Percentiles rank a stretch among this genome's conserved stretches.
These are phyloP conservation scores for Phytophthora foliorum DNA, from an alignment of 352 stramenopile species.

Conservation along the genomic window DNA sequence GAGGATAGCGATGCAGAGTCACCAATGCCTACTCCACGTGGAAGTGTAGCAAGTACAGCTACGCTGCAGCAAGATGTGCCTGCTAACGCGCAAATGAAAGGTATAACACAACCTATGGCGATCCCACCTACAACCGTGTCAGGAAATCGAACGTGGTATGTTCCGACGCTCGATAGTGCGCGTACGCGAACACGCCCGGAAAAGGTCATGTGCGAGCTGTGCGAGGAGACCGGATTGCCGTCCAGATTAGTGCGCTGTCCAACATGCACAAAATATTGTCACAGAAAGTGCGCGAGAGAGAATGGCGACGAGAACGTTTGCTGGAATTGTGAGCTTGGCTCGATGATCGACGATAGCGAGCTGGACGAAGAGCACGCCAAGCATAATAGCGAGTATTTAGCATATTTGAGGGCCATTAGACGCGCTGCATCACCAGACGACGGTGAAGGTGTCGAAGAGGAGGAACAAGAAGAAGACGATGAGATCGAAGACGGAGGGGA, in stretches of 20 bases:
- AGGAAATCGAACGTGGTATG: constrained; percentile 28
- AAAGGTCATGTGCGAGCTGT: constrained; percentile 63
- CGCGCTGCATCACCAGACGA: constrained; percentile 25
- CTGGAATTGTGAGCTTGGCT: constrained; percentile 81
- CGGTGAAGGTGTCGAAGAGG: constrained; percentile 10
- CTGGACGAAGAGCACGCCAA: constrained; percentile 64
- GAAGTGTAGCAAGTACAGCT: constrained; percentile 3
- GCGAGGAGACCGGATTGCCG: constrained; percentile 53
- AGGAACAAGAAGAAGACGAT: constrained; percentile 3
- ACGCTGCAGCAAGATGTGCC: background rate
- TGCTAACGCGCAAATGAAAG: background rate
- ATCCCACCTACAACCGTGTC: background rate
- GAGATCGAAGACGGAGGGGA: constrained; percentile 10
- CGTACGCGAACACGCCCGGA: constrained; percentile 44
- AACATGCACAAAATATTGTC: constrained; percentile 74
- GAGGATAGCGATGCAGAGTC: constrained; percentile 48
- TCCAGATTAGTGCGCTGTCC: constrained; percentile 52
- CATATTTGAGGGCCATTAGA: constrained; percentile 60
- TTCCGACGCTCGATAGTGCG: constrained; percentile 30
- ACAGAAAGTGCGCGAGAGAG: constrained; percentile 75
- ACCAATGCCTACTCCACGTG: constrained; percentile 14
- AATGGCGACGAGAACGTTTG: constrained; percentile 77
- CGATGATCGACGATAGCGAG: constrained; percentile 83
- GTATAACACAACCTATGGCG: background rate
- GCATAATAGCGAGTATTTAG: constrained; percentile 50